A percentile compares a stretch with the other conserved stretches of the same genome.
Evolutionary conservation across 1,284 basidiomycete genomes (phyloP).

Genomic region (Naganishia albida): DNA sequence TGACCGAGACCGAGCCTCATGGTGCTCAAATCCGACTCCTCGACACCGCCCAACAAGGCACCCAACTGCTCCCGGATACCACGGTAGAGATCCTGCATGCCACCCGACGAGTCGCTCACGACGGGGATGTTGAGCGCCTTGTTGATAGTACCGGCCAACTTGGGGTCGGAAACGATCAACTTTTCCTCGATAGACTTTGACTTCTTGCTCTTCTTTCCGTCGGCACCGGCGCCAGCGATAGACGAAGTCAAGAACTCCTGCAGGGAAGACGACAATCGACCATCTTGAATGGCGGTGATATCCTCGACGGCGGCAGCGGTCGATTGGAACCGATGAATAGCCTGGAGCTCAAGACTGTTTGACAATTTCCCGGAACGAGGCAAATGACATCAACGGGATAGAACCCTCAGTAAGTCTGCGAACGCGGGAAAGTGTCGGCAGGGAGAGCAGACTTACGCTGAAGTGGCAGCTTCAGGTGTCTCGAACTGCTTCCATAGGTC

Average conservation of each 20-base stretch:
- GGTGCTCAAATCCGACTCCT: slow-evolving; percentile 93
- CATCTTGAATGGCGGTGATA: slow-evolving; percentile 86
- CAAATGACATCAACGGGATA: slow-evolving; percentile 20
- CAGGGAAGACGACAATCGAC: slow-evolving; percentile 87
- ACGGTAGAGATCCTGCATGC: slow-evolving; percentile 78
- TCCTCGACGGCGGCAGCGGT: slow-evolving; percentile 99
- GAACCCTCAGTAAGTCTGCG: slow-evolving; percentile 23
- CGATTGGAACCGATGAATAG: slow-evolving; percentile 92
- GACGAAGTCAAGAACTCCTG: slow-evolving; percentile 92
- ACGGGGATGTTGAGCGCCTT: slow-evolving; percentile 95
- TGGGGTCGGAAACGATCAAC: slow-evolving; percentile 84
- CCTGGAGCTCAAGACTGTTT: slow-evolving; percentile 83
- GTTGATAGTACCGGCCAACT: slow-evolving; percentile 81
- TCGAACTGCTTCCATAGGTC: slow-evolving; percentile 92
- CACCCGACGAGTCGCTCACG: slow-evolving; percentile 62
- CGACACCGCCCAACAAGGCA: slow-evolving; percentile 80
- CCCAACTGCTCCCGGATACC: slow-evolving; percentile 90
- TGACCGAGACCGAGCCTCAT: slow-evolving; percentile 98
- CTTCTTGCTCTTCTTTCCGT: slow-evolving; percentile 54
- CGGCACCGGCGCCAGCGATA: slow-evolving; percentile 60
- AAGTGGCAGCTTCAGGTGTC: slow-evolving; percentile 84
- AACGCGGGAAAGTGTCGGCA: slow-evolving; percentile 10
- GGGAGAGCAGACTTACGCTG: slow-evolving; percentile 66
- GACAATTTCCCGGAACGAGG: slow-evolving; percentile 10
- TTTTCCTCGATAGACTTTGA: slow-evolving; percentile 86